Base-by-base conservation (phyloP, 2,329 filamentous ascomycete genomes). In the Periconia macrospinosa region DNA sequence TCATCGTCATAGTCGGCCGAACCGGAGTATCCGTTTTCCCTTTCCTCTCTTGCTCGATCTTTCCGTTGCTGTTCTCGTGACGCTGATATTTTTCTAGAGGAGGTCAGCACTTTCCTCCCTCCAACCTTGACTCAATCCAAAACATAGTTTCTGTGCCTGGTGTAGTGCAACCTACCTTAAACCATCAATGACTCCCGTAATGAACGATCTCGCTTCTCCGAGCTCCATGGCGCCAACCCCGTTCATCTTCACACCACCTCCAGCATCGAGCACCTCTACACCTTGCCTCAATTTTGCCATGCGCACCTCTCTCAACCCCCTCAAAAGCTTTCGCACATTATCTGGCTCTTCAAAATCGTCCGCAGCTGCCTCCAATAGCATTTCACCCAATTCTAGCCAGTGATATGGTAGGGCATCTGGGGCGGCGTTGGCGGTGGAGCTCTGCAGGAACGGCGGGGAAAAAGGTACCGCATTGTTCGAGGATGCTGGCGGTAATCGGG, bases 221-320 rank as follows among this genome's bases (percentile, higher is more conserved):
- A 97, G 80, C 78, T 99, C 94, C 88, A 97, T 92, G 2, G 90
- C 90, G 2, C 94, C 94, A 0, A 97, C 89, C 19, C 93, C 93
- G 46, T 86, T 87, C 70, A 89, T 78, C 52, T 89, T 84, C n/a
- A 92, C 86, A 19, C 87, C 86, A 3, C 85, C 86, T 9, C 83
- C 88, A 18, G 83, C 84, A 64, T 92, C 89, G 47, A 96, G 75
- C 40, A 86, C 83, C 37, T 86, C 83, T 14, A 90, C 86, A 57
- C 88, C 90, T 35, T 84, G 85, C 56, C 92, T 80, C 80, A 96
- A 87, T 79, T 97, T 97, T 48, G 92, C 90, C 72, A 92, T 90
- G 41, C 94, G 81, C 47, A 94, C 90, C 76, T 97, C 93, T 50
- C 92, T 82, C 59, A 97, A 73, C 68, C 96, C 92, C 49, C 92